Evolutionary conservation across 169 alveolate genomes (phyloP).

Genomic region (Fabrea salina): DNA sequence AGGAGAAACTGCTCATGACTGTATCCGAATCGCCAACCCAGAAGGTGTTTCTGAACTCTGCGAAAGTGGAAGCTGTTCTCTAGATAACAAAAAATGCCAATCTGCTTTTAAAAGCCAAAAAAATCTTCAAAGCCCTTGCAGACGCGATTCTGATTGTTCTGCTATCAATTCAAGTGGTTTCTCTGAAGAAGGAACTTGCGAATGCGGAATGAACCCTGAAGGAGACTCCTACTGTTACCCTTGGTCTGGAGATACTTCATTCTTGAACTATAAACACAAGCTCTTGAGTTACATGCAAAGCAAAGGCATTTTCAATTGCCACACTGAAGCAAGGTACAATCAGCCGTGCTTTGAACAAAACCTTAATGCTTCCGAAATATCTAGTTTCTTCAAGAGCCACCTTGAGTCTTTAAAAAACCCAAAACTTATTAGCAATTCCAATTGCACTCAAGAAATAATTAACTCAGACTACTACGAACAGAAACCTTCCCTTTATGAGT

Average conservation of each 20-base stretch:
- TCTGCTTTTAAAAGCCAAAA: background rate
- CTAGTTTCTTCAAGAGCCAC: background rate
- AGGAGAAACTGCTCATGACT: background rate
- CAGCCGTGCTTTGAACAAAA: background rate
- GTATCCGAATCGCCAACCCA: background rate
- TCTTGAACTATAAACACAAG: background rate
- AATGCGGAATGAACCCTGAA: background rate
- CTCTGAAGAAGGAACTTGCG: background rate
- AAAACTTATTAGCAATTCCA: background rate
- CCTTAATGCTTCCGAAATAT: background rate
- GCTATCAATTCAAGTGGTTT: background rate
- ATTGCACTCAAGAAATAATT: slow-evolving; percentile 10
- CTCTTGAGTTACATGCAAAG: background rate
- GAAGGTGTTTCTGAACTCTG: slow-evolving; percentile 20
- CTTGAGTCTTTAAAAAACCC: background rate
- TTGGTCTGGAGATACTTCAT: background rate
- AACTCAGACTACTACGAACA: background rate
- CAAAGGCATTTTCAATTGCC: slow-evolving; percentile 6
- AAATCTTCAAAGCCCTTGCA: background rate
- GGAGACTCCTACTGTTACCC: slow-evolving; percentile 3
- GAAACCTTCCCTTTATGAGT: background rate
- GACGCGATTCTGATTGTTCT: background rate
- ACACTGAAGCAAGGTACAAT: background rate
- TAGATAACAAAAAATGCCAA: background rate
- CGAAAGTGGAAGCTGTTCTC: background rate